Evolutionary conservation across 495 filamentous ascomycete species (phyloP).

Genomic region (Penicillium atrosanguineum): DNA sequence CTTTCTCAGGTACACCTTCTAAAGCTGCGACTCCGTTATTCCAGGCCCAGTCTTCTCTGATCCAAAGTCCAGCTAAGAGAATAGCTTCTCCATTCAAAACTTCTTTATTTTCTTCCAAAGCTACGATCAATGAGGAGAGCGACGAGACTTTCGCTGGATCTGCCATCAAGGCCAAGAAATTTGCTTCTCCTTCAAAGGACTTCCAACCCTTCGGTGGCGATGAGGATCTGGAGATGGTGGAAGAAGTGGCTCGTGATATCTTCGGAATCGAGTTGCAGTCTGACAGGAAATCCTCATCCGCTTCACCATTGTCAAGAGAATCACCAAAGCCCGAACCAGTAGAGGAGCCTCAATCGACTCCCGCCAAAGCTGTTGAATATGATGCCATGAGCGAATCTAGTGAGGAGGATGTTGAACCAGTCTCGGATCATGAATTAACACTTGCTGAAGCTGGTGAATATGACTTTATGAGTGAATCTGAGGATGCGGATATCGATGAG

Average conservation of each 20-base stretch:
- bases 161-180: background rate
- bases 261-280: slow-evolving; percentile 25
- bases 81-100: slow-evolving; percentile 39
- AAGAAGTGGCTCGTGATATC: slow-evolving; percentile 28
- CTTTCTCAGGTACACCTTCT: slow-evolving; percentile 28
- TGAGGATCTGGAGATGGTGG: slow-evolving; percentile 21
- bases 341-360: background rate
- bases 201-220: slow-evolving; percentile 2
- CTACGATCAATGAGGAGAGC: background rate
- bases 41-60: slow-evolving; percentile 31
- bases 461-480: background rate
- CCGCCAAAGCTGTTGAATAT: background rate
- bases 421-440: background rate
- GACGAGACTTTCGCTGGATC: background rate
- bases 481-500: slow-evolving; percentile 9
- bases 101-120: slow-evolving; percentile 20
- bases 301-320: slow-evolving; percentile 1
- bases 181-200: background rate
- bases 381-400: background rate
- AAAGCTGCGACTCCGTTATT: slow-evolving; percentile 34
- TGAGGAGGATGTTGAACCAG: slow-evolving; percentile 6
- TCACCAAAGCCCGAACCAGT: background rate
- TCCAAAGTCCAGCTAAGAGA: slow-evolving; percentile 45
- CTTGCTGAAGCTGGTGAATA: background rate
- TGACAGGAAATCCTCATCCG: slow-evolving; percentile 5